Conservation (phyloP, 139 green algal species). For the Chlorella ohadii region DNA sequence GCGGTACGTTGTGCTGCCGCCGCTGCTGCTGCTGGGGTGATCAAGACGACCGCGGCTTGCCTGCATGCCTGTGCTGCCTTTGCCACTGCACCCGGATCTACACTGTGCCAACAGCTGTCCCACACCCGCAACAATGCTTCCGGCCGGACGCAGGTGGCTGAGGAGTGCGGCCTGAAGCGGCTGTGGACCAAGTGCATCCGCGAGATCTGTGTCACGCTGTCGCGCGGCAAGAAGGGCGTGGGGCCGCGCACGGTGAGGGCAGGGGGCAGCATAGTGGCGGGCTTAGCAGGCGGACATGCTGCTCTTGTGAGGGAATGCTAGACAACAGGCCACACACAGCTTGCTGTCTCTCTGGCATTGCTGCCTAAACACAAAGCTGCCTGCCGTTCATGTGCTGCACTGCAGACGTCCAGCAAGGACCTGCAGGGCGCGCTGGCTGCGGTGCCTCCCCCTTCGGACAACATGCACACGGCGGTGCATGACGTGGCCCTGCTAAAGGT, state of each 20-base stretch:
- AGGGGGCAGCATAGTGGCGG: too few relatives aligned
- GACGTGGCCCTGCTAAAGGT: conserved; percentile 20
- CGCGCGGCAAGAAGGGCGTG: not conserved
- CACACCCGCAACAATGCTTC: too few relatives aligned
- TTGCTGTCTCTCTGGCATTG: not conserved
- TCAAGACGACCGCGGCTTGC: too few relatives aligned
- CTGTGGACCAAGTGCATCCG: conserved; percentile 28
- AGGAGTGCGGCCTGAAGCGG: conserved; percentile 13
- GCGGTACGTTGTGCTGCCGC: too few relatives aligned
- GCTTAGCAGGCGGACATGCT: too few relatives aligned
- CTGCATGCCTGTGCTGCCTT: too few relatives aligned
- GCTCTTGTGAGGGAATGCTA: too few relatives aligned
- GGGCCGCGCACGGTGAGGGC: not conserved
- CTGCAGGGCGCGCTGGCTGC: not conserved
- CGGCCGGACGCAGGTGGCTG: not conserved
- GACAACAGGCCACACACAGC: not conserved
- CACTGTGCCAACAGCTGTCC: too few relatives aligned
- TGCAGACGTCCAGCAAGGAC: not conserved
- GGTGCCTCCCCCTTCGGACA: not conserved
- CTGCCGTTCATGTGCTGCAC: too few relatives aligned
- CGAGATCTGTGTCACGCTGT: not conserved
- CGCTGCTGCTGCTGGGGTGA: too few relatives aligned
- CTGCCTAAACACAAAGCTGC: too few relatives aligned
- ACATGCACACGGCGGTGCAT: not conserved
- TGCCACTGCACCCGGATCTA: too few relatives aligned